Evolutionary conservation across 1,284 basidiomycete species (phyloP).

Genomic region (Austroboletus niveus): DNA sequence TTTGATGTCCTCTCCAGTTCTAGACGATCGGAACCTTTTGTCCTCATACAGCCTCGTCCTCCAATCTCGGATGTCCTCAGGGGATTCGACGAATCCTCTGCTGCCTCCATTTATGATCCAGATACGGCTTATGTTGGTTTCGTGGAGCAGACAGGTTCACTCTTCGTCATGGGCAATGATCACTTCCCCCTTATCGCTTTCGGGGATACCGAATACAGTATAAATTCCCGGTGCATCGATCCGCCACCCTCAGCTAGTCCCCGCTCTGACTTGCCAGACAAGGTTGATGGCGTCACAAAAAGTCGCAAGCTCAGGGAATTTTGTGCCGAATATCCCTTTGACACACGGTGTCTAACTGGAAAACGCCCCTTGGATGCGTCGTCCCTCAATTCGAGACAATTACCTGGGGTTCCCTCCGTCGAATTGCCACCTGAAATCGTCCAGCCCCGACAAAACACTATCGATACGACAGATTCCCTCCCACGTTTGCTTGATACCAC

Average conservation of each 20-base stretch:
- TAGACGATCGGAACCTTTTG: conserved; percentile 56
- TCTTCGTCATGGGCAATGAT: conserved; percentile 76
- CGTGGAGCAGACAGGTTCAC: conserved; percentile 64
- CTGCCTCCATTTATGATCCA: conserved; percentile 43
- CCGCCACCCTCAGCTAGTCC: conserved; percentile 32
- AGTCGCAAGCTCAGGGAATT: conserved; percentile 39
- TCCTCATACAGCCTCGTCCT: conserved; percentile 76
- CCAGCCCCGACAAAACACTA: neutral
- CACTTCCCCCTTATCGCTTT: conserved; percentile 77
- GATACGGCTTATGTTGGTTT: conserved; percentile 72
- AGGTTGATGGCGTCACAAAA: conserved; percentile 45
- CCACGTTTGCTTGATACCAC: conserved; percentile 16
- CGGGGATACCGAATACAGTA: conserved; percentile 41
- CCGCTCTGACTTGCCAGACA: conserved; percentile 35
- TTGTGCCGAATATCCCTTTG: conserved; percentile 38
- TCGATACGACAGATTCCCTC: conserved; percentile 12
- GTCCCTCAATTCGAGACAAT: conserved; percentile 31
- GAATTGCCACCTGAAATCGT: conserved; percentile 21
- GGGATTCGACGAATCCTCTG: conserved; percentile 37
- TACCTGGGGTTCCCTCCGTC: conserved; percentile 34
- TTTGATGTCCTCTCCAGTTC: conserved; percentile 68
- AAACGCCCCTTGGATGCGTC: conserved; percentile 48
- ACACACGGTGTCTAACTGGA: conserved; percentile 61
- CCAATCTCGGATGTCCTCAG: conserved; percentile 60
- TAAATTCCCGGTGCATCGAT: conserved; percentile 35